Conservation (phyloP, 23 red algal genomes). For the Gracilariopsis chorda region DNA sequence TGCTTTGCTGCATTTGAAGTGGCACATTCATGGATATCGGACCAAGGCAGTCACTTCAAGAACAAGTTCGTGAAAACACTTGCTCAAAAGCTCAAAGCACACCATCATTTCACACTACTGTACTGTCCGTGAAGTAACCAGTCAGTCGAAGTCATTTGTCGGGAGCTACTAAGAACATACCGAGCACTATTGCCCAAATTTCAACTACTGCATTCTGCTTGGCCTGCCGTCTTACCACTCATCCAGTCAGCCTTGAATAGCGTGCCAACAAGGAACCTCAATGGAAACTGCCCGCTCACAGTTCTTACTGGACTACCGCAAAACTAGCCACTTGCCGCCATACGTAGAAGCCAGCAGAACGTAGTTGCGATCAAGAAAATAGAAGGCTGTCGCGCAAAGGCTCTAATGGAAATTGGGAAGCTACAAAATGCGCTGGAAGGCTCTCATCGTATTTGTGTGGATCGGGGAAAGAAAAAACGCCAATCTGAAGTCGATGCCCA, state of each 20-base stretch:
- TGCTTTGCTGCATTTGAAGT: not conserved
- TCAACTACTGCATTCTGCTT: not conserved
- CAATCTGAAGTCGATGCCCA: not conserved
- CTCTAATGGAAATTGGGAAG: not conserved
- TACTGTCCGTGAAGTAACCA: not conserved
- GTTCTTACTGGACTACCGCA: not conserved
- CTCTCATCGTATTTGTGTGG: not conserved
- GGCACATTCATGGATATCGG: not conserved
- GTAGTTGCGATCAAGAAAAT: not conserved
- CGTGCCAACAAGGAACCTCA: not conserved
- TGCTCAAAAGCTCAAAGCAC: no score
- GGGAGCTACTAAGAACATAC: not conserved
- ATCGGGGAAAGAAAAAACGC: no score
- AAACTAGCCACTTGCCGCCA: not conserved
- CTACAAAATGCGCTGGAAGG: not conserved
- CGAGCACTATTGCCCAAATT: not conserved
- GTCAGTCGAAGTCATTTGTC: conserved; percentile 2
- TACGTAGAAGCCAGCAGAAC: not conserved
- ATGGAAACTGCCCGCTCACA: not conserved
- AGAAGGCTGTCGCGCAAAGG: not conserved
- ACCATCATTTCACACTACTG: not conserved
- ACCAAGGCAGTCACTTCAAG: conserved; percentile 19
- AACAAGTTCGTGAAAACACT: not conserved
- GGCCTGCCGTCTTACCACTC: not conserved
- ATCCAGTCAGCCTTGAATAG: not conserved